Percentiles rank a stretch among this genome's conserved stretches.
Conservation (phyloP, 305 asterid genomes). For the Rubia tinctorum region DNA sequence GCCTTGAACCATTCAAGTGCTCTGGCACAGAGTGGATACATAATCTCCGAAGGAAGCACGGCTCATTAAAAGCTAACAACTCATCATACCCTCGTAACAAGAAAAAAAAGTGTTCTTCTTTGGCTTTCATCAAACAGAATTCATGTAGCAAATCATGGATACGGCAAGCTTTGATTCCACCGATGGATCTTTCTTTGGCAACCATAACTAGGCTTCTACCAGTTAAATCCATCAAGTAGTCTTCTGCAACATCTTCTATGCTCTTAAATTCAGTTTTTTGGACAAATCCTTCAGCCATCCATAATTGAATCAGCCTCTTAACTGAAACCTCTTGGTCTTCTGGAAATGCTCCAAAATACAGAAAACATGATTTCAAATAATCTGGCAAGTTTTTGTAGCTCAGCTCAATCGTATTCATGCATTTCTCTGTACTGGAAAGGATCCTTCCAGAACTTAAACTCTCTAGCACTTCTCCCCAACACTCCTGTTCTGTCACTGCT, state of each 20-base stretch:
- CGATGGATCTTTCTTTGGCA: neutral
- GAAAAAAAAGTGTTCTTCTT: neutral
- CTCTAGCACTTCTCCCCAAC: neutral
- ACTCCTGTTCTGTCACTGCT: neutral
- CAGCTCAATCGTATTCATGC: slow-evolving; percentile 1
- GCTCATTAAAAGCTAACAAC: slow-evolving; percentile 2
- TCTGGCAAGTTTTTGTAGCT: slow-evolving; percentile 4
- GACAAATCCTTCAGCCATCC: slow-evolving; percentile 1
- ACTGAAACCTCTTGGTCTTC: neutral
- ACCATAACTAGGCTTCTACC: slow-evolving; percentile 2
- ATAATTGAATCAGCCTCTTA: neutral
- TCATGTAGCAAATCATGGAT: slow-evolving; percentile 3
- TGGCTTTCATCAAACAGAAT: neutral
- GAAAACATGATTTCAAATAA: neutral
- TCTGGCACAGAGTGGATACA: neutral
- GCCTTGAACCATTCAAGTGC: neutral
- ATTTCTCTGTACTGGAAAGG: neutral
- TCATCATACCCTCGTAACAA: neutral
- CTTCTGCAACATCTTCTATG: slow-evolving; percentile 1
- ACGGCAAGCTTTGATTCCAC: neutral
- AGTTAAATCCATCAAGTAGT: slow-evolving; percentile 2
- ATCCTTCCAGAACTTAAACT: neutral
- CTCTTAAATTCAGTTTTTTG: neutral
- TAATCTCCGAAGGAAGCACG: neutral
- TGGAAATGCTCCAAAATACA: neutral